Evolutionary conservation across 2,329 filamentous ascomycete species (phyloP).

Genomic region (Sarocladiaceae sp.): DNA sequence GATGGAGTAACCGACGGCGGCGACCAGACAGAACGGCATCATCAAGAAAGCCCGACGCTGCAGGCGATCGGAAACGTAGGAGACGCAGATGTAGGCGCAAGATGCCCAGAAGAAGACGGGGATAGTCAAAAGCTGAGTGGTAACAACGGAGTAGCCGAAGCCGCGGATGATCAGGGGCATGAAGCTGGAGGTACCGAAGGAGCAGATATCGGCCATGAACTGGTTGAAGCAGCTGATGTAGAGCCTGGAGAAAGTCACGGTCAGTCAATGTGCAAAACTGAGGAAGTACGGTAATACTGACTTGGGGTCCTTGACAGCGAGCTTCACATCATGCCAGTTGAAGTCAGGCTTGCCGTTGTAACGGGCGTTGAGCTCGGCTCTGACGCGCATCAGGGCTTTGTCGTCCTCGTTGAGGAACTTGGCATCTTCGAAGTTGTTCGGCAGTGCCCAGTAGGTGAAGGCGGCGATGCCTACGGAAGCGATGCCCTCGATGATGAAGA

Average conservation of each 20-base stretch:
- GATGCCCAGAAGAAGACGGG: conserved; percentile 34
- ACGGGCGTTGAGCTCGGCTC: conserved; percentile 10
- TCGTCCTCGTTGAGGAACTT: conserved; percentile 18
- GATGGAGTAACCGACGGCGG: conserved; percentile 21
- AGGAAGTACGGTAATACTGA: neutral
- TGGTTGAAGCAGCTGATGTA: conserved; percentile 25
- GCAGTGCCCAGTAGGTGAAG: conserved; percentile 20
- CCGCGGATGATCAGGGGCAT: conserved; percentile 25
- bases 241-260: conserved; percentile 9
- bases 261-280: neutral
- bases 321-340: conserved; percentile 14
- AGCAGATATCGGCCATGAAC: conserved; percentile 22
- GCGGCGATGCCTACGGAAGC: conserved; percentile 29
- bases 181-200: conserved; percentile 24
- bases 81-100: conserved; percentile 42
- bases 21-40: conserved; percentile 14
- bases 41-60: conserved; percentile 16
- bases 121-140: conserved; percentile 25
- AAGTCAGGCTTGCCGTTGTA: conserved; percentile 14
- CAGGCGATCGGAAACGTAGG: conserved; percentile 16
- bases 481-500: conserved; percentile 33
- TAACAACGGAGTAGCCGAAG: conserved; percentile 22
- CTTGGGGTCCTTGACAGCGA: conserved; percentile 13
- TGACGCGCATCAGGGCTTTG: conserved; percentile 15
- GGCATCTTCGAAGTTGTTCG: conserved; percentile 20